phyloP scores from a whole-genome alignment of 1,284 basidiomycete species.

The Afroboletus lepidellus region DNA sequence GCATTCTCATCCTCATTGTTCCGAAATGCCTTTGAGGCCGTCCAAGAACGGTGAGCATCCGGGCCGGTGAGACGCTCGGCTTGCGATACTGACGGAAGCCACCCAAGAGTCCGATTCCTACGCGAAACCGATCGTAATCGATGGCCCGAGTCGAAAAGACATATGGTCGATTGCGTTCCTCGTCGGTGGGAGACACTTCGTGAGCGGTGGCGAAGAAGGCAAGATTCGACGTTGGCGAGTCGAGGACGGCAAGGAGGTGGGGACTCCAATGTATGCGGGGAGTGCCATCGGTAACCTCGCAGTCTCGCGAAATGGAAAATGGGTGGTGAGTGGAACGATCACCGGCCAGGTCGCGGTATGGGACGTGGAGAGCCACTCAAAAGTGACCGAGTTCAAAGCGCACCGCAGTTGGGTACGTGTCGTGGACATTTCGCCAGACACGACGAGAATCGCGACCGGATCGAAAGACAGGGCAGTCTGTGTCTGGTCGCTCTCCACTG shows the following conservation, averaged over 20 bases:
- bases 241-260: conserved; percentile 2
- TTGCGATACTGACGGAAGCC: background rate
- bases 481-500: conserved; percentile 4
- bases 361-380: background rate
- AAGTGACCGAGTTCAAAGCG: background rate
- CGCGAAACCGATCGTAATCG: background rate
- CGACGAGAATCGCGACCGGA: conserved; percentile 5
- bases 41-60: background rate
- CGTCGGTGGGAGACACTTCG: background rate
- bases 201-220: conserved; percentile 1
- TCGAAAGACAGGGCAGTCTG: background rate
- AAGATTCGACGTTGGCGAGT: conserved; percentile 9
- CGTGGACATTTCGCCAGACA: conserved; percentile 5
- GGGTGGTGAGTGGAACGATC: conserved; percentile 4
- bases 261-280: background rate
- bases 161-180: conserved; percentile 3
- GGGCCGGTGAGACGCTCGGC: background rate
- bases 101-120: background rate
- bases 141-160: background rate
- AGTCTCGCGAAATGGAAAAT: conserved; percentile 6
- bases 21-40: background rate
- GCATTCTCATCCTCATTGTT: background rate
- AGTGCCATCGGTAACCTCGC: background rate
- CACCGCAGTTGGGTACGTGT: background rate
- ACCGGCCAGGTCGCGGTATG: conserved; percentile 1